Evolutionary conservation across 2,329 filamentous ascomycete genomes (phyloP), one percentile per base, ranked within the genome.

Genomic region (Dactylellina drechsleri): DNA sequence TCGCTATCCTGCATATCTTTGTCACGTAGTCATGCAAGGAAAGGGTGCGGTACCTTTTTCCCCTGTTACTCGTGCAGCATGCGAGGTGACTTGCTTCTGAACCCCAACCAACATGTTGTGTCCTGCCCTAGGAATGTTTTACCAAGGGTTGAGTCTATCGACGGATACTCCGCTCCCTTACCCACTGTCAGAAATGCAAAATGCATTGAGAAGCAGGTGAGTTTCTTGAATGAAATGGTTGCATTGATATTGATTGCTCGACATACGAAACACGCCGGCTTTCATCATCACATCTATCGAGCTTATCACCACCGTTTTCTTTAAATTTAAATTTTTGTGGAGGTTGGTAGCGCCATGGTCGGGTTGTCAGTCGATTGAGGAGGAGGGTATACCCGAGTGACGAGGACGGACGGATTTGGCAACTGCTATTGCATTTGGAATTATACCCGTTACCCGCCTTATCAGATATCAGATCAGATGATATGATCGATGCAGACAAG

Each of bases 31-130:
- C 28, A 61, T 66, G 56, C 61, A 74, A 74, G 68, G 61, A 43
- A 65, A 66, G 64, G 36, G 56, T 13, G 28, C 13, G 26, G 26
- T 36, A 36, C 6, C 28, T 16, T 65, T 72, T 49, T 57, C 56
- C 49, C 41, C 28, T 67, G 61, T 52, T 57, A 49, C 58, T 36
- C 31, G 31, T 74, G 70, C 70, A 67, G 70, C 70, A 74, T 67
- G 70, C 70, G 70, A 60, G 70, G 62, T 66, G 62, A 74, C 70
- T 74, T 64, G 70, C 70, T 71, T 71, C 59, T 71, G 59, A 71
- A 71, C 66, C 66, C 66, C 66, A 59, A 36, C 31, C 31, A 36
- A 71, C 66, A 57, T 65, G 41, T 65, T 71, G 15, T 41, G 26
- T 54, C 23, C 5, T 68, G n/a, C 2, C 15, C 41, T 28, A 28